phyloP scores from a whole-genome alignment of 75 land plant genomes.

The Isoetes taiwanensis region DNA sequence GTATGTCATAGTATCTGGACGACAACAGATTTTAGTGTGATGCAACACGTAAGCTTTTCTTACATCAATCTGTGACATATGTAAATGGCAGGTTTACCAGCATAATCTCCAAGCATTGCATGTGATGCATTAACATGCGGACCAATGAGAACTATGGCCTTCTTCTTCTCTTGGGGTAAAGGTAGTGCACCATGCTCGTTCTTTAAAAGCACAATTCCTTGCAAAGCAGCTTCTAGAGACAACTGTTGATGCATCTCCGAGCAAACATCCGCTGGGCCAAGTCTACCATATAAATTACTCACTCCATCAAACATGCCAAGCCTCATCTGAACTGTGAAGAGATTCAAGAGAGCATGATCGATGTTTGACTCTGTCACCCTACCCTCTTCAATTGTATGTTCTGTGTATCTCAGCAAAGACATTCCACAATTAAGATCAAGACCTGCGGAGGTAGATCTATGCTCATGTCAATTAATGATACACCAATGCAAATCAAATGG shows the following conservation, averaged over 20 bases:
- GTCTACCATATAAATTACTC: conserved; percentile 36
- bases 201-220: conserved; percentile 67
- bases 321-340: conserved; percentile 59
- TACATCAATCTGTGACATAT: too few relatives aligned
- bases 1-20: too few relatives aligned
- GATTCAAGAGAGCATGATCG: conserved; percentile 46
- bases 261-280: conserved; percentile 71
- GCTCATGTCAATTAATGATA: not conserved
- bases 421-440: conserved; percentile 77
- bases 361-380: conserved; percentile 36
- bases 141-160: conserved; percentile 65
- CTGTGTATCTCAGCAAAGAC: conserved; percentile 38
- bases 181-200: conserved; percentile 40
- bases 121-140: conserved; percentile 72
- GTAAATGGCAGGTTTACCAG: too few relatives aligned
- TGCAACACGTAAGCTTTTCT: too few relatives aligned
- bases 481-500: not conserved
- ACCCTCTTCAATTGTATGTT: conserved; percentile 40
- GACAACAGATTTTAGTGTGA: too few relatives aligned
- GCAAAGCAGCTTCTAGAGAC: conserved; percentile 63
- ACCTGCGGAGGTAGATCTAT: conserved; percentile 22
- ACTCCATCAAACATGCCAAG: conserved; percentile 83
- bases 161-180: conserved; percentile 17
- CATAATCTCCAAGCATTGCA: conserved; percentile 88
- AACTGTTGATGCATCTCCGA: conserved; percentile 49